phyloP scores from a whole-genome alignment of 1,139 yeast genomes.

The Blastobotrys proliferans region DNA sequence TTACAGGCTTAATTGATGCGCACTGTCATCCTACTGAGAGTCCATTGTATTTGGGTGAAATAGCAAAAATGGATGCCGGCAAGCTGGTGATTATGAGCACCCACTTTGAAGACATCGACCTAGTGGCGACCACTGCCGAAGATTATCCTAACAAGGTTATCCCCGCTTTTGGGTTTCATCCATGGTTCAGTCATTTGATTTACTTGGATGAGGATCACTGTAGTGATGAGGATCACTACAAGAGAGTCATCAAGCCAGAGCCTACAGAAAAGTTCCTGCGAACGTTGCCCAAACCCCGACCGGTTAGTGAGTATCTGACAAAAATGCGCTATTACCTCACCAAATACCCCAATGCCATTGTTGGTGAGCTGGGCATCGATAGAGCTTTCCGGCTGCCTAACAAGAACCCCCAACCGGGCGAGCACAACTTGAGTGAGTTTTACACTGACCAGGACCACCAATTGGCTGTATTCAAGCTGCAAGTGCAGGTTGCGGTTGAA shows the following conservation, averaged over 20 bases:
- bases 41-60: constrained; percentile 22
- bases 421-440: constrained; percentile 40
- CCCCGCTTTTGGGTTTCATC: constrained; percentile 82
- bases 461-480: constrained; percentile 44
- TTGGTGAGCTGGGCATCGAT: constrained; percentile 94
- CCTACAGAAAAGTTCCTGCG: constrained; percentile 42
- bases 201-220: constrained; percentile 29
- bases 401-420: constrained; percentile 14
- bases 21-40: constrained; percentile 55
- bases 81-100: constrained; percentile 39
- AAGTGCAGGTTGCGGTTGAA: constrained; percentile 52
- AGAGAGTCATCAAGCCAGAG: constrained; percentile 43
- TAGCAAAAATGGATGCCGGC: constrained; percentile 22
- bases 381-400: constrained; percentile 64
- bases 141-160: constrained; percentile 37
- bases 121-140: constrained; percentile 31
- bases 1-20: constrained; percentile 43
- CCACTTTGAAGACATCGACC: constrained; percentile 33
- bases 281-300: constrained; percentile 59
- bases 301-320: constrained; percentile 40
- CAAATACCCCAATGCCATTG: constrained; percentile 31
- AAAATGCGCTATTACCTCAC: constrained; percentile 33
- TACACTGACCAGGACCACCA: constrained; percentile 67
- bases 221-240: constrained; percentile 47
- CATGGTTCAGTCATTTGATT: constrained; percentile 79